These are phyloP conservation scores for Colletotrichum echinochloae DNA, from an alignment of 2,329 filamentous ascomycete genomes.

Conservation along the genomic window DNA sequence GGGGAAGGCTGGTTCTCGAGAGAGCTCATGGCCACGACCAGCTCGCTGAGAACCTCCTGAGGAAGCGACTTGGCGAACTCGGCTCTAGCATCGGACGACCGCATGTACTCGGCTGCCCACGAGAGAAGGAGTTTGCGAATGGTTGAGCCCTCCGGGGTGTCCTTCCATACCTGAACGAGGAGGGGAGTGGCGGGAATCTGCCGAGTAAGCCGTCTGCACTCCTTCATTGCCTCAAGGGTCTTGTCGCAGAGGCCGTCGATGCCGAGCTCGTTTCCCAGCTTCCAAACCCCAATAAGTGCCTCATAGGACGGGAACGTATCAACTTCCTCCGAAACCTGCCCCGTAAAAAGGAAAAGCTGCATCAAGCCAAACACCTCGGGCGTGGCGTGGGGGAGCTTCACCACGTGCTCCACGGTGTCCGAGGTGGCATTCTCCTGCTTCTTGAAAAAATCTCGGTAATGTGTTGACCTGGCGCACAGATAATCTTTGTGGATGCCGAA, in stretches of 20 bases:
- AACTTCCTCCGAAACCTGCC: constrained; percentile 57
- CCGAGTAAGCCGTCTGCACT: constrained; percentile 64
- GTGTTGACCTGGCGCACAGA: constrained; percentile 63
- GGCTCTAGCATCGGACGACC: constrained; percentile 65
- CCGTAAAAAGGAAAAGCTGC: constrained; percentile 67
- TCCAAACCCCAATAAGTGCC: constrained; percentile 67
- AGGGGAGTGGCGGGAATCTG: constrained; percentile 69
- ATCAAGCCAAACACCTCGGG: constrained; percentile 66
- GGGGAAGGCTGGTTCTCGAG: constrained; percentile 56
- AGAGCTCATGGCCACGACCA: constrained; percentile 72
- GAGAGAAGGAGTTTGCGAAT: constrained; percentile 69
- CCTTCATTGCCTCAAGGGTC: constrained; percentile 68
- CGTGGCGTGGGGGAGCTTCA: constrained; percentile 61
- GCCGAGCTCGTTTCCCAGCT: constrained; percentile 63
- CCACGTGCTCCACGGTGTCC: constrained; percentile 61
- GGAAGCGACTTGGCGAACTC: constrained; percentile 72
- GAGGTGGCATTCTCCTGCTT: constrained; percentile 45
- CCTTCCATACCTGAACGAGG: constrained; percentile 71
- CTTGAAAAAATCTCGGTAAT: constrained; percentile 61
- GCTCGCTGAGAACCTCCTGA: constrained; percentile 71
- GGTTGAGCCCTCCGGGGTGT: constrained; percentile 70
- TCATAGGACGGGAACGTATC: constrained; percentile 64
- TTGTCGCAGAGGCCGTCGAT: constrained; percentile 68
- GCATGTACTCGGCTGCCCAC: constrained; percentile 74
- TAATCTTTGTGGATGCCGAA: constrained; percentile 72